These are phyloP conservation scores for Phaffomyces opuntiae DNA, from an alignment of 805 yeast genomes.

Conservation along the genomic window DNA sequence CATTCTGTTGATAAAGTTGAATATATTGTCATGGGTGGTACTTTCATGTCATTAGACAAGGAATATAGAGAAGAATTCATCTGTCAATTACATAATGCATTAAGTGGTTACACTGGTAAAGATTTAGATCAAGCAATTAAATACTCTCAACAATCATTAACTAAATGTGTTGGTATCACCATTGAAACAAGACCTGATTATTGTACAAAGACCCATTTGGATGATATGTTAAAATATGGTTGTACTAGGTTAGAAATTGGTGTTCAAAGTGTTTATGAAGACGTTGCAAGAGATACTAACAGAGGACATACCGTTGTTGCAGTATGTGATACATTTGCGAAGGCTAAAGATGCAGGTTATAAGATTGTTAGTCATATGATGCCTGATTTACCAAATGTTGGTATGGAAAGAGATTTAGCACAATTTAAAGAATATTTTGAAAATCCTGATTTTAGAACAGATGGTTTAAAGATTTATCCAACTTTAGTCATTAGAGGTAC, in stretches of 20 bases:
- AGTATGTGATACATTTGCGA: conserved; percentile 90
- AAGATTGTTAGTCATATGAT: conserved; percentile 98
- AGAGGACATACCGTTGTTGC: conserved; percentile 97
- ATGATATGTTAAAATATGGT: conserved; percentile 94
- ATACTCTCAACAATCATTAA: conserved; percentile 88
- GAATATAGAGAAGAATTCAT: conserved; percentile 89
- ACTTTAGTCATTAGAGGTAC: conserved; percentile 96
- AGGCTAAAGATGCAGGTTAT: conserved; percentile 97
- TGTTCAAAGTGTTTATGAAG: conserved; percentile 95
- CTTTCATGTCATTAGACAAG: conserved; percentile 90
- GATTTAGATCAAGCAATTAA: conserved; percentile 85
- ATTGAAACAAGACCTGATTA: conserved; percentile 98
- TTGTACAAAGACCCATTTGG: conserved; percentile 91
- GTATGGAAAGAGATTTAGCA: conserved; percentile 95
- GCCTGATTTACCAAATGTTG: conserved; percentile 98
- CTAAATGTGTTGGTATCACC: conserved; percentile 97
- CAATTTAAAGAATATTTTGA: conserved; percentile 96
- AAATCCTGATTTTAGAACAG: conserved; percentile 94
- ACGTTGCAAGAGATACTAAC: conserved; percentile 96
- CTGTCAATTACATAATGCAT: conserved; percentile 85
- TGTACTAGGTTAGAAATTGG: conserved; percentile 97
- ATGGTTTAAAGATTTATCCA: conserved; percentile 92
- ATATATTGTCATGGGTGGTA: conserved; percentile 98
- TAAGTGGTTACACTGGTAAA: conserved; percentile 84
- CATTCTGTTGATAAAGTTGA: conserved; percentile 97